These are phyloP conservation scores for Fraxinus sp. DNA, from an alignment of 305 asterid species.

Conservation along the genomic window DNA sequence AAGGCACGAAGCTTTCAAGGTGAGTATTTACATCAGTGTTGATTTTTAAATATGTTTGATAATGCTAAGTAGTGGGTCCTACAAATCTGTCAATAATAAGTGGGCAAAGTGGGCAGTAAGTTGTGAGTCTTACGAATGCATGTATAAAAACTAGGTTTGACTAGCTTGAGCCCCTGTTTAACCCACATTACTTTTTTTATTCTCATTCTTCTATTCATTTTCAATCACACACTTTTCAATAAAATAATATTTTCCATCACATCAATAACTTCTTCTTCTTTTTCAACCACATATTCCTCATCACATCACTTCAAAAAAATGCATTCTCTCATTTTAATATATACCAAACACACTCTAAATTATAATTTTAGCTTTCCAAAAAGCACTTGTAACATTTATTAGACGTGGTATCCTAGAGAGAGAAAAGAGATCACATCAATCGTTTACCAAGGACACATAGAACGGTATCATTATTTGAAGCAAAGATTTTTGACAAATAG, in stretches of 20 bases:
- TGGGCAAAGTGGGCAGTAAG: not conserved
- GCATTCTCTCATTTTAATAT: too few species aligned
- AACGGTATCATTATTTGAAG: slow-evolving; percentile 5
- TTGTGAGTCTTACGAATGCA: not conserved
- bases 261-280: too few species aligned
- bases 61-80: not conserved
- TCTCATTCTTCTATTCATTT: too few species aligned
- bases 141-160: not conserved
- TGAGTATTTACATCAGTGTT: not conserved
- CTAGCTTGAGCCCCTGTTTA: not conserved
- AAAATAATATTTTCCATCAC: too few species aligned
- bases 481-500: slow-evolving; percentile 1
- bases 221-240: too few species aligned
- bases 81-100: not conserved
- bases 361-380: not conserved
- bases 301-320: too few species aligned
- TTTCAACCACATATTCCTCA: too few species aligned
- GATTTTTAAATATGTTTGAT: not conserved
- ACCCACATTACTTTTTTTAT: too few species aligned
- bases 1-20: not conserved
- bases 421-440: not conserved
- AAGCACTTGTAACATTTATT: not conserved
- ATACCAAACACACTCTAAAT: not conserved
- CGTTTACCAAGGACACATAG: not conserved
- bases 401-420: not conserved